These are phyloP conservation scores for Artemisia tridentata DNA, from an alignment of 129 eudicot species.

Conservation along the genomic window DNA sequence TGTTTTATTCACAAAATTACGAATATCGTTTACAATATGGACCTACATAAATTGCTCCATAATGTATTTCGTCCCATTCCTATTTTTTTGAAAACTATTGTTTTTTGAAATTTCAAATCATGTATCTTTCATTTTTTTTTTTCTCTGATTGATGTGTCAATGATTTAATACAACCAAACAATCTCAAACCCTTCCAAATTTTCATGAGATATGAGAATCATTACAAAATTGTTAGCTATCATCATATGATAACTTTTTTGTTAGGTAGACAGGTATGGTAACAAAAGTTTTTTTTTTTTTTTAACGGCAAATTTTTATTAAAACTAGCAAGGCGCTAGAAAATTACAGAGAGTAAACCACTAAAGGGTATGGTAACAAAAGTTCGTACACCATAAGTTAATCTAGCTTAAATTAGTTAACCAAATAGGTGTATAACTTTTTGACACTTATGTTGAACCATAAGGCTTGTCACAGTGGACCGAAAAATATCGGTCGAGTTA, in stretches of 20 bases:
- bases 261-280: too few relatives aligned
- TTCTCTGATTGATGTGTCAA: neutral
- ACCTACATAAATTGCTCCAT: conserved; percentile 1
- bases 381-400: too few relatives aligned
- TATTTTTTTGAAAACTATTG: neutral
- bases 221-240: neutral
- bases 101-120: neutral
- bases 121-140: neutral
- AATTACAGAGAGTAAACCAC: too few relatives aligned
- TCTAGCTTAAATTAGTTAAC: too few relatives aligned
- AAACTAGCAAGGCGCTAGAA: too few relatives aligned
- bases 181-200: neutral
- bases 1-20: neutral
- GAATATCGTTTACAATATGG: neutral
- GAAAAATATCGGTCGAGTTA: too few relatives aligned
- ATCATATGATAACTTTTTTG: neutral
- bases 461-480: too few relatives aligned
- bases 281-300: too few relatives aligned
- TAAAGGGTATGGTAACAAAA: too few relatives aligned
- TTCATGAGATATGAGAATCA: neutral
- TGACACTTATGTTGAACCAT: too few relatives aligned
- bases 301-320: too few relatives aligned
- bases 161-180: neutral
- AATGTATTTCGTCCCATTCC: neutral
- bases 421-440: too few relatives aligned